A percentile compares a stretch with the other conserved stretches of the same genome.
Conservation (phyloP, 352 stramenopile species). For the Phytophthora brassicae region DNA sequence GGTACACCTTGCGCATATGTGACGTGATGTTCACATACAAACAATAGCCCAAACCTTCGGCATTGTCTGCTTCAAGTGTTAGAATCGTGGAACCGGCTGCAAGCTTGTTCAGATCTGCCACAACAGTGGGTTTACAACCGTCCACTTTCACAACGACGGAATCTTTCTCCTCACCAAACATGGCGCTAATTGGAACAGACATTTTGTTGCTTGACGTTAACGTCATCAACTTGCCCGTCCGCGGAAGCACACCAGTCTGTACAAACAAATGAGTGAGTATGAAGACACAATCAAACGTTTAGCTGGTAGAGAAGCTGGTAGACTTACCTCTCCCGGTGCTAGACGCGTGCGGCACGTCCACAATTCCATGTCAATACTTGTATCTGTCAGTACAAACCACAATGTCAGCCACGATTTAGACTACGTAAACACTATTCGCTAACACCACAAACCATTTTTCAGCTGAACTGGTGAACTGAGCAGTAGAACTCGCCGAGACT, state of each 20-base stretch:
- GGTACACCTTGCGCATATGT: constrained; percentile 87
- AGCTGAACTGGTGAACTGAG: constrained; percentile 87
- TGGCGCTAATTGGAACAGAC: constrained; percentile 74
- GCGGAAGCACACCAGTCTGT: constrained; percentile 42
- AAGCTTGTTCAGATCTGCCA: constrained; percentile 70
- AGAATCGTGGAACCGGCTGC: constrained; percentile 66
- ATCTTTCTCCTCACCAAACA: constrained; percentile 80
- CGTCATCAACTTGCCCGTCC: constrained; percentile 48
- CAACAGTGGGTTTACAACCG: constrained; percentile 80
- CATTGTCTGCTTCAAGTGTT: constrained; percentile 68
- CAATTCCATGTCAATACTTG: constrained; percentile 80
- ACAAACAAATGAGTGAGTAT: neutral
- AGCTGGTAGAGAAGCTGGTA: neutral
- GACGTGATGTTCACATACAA: constrained; percentile 83
- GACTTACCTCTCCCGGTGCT: constrained; percentile 47
- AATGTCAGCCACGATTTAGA: constrained; percentile 13
- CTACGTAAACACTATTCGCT: neutral
- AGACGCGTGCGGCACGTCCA: constrained; percentile 69
- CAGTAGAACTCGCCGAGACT: constrained; percentile 80
- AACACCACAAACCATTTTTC: constrained; percentile 70
- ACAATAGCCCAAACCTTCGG: constrained; percentile 65
- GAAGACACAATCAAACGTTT: too few species aligned
- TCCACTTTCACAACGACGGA: constrained; percentile 86
- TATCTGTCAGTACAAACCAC: constrained; percentile 40
- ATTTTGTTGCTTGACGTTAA: constrained; percentile 78